phyloP scores from a whole-genome alignment of 2,329 filamentous ascomycete genomes.

The Scopulariopsis brevicaulis region DNA sequence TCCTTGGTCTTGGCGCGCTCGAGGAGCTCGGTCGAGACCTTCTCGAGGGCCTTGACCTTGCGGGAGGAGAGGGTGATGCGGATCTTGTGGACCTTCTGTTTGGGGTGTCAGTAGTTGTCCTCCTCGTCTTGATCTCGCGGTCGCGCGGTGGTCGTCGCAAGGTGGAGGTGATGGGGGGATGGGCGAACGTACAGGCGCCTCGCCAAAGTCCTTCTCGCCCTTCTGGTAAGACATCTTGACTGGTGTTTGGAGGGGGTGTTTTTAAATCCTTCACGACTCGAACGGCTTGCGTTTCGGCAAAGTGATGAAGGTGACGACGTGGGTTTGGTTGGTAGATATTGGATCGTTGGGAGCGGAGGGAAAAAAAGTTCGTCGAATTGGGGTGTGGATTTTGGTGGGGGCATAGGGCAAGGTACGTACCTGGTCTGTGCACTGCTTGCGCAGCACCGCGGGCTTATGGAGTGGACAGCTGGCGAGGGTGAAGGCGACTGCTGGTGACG shows the following conservation, averaged over 20 bases:
- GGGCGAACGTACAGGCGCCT: slow-evolving; percentile 58
- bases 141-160: background rate
- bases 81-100: slow-evolving; percentile 89
- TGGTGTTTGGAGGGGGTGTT: slow-evolving; percentile 14
- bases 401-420: slow-evolving; percentile 4
- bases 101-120: background rate
- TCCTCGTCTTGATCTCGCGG: background rate
- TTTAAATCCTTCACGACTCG: slow-evolving; percentile 64
- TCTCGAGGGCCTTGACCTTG: slow-evolving; percentile 94
- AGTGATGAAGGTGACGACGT: slow-evolving; percentile 55
- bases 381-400: background rate
- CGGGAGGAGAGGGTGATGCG: slow-evolving; percentile 93
- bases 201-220: slow-evolving; percentile 85
- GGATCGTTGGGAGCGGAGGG: background rate
- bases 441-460: background rate
- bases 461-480: background rate
- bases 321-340: background rate
- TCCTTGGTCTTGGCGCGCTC: slow-evolving; percentile 98
- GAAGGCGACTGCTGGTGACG: background rate
- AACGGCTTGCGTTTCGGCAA: slow-evolving; percentile 63
- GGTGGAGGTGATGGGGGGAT: background rate
- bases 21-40: slow-evolving; percentile 96
- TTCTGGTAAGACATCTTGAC: slow-evolving; percentile 87
- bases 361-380: slow-evolving; percentile 1
- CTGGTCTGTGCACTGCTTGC: background rate